phyloP scores from a whole-genome alignment of 345 rosid species.

The Bretschneidera sinensis region DNA sequence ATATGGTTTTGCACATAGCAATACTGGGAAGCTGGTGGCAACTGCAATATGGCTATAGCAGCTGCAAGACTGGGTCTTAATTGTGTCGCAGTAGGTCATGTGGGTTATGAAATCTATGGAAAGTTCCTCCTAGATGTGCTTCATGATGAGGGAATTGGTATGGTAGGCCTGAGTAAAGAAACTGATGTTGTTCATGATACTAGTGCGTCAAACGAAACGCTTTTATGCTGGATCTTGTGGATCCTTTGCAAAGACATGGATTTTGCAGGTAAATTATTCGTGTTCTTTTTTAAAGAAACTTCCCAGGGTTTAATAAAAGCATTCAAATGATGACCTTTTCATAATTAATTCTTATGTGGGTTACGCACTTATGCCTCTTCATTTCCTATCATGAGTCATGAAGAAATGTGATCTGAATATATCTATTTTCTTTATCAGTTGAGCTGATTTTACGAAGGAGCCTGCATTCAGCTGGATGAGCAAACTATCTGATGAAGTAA shows the following conservation, averaged over 20 bases:
- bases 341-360: neutral
- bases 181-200: slow-evolving; percentile 26
- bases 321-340: neutral
- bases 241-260: slow-evolving; percentile 83
- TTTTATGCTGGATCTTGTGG: slow-evolving; percentile 97
- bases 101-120: slow-evolving; percentile 81
- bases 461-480: slow-evolving; percentile 86
- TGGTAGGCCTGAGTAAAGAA: slow-evolving; percentile 58
- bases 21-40: slow-evolving; percentile 98
- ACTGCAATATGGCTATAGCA: slow-evolving; percentile 96
- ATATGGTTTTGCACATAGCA: slow-evolving; percentile 30
- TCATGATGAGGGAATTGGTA: slow-evolving; percentile 59
- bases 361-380: neutral
- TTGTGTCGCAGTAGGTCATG: slow-evolving; percentile 77
- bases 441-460: slow-evolving; percentile 71
- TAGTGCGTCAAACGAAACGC: slow-evolving; percentile 61
- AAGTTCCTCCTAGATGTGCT: slow-evolving; percentile 78
- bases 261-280: slow-evolving; percentile 79
- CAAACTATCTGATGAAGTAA: slow-evolving; percentile 63
- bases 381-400: neutral
- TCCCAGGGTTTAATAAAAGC: neutral
- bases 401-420: slow-evolving; percentile 4
- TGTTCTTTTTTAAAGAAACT: neutral
- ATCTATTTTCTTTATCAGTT: slow-evolving; percentile 41
- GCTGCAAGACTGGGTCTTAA: slow-evolving; percentile 88